Evolutionary conservation across 169 alveolate species (phyloP).

Genomic region (Babesia sp.): DNA sequence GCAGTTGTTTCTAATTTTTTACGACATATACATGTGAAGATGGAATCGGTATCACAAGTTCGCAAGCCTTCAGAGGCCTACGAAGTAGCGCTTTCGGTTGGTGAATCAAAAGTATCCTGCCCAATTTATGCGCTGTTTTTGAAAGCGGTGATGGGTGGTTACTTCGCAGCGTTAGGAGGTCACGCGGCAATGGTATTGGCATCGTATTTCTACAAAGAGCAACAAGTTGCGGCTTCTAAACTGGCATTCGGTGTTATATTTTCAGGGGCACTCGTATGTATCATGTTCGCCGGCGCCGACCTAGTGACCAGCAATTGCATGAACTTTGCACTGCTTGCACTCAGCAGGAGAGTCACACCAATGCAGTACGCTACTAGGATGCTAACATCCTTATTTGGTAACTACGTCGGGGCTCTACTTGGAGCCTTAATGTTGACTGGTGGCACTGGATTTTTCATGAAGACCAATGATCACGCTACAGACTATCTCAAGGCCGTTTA

Average conservation of each 20-base stretch:
- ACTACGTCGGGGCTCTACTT: slow-evolving; percentile 71
- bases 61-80: slow-evolving; percentile 31
- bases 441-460: slow-evolving; percentile 67
- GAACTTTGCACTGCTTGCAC: slow-evolving; percentile 64
- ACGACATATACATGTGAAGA: neutral
- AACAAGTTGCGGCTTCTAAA: slow-evolving; percentile 12
- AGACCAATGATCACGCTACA: neutral
- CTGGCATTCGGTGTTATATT: slow-evolving; percentile 73
- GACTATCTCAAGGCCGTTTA: slow-evolving; percentile 40
- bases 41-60: slow-evolving; percentile 25
- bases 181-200: slow-evolving; percentile 65
- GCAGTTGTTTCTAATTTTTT: too few species aligned
- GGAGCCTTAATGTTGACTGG: slow-evolving; percentile 65
- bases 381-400: slow-evolving; percentile 72
- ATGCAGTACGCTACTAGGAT: slow-evolving; percentile 43
- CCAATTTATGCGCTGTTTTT: slow-evolving; percentile 6
- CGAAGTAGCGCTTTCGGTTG: slow-evolving; percentile 5
- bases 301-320: slow-evolving; percentile 76
- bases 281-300: slow-evolving; percentile 77
- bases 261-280: slow-evolving; percentile 72
- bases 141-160: slow-evolving; percentile 64
- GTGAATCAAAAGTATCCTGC: slow-evolving; percentile 35
- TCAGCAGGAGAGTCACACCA: slow-evolving; percentile 21
- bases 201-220: slow-evolving; percentile 18
- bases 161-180: slow-evolving; percentile 62